Evolutionary conservation across 192 early-diverging fungal species (phyloP).

Genomic region (Linnemannia schmuckeri): DNA sequence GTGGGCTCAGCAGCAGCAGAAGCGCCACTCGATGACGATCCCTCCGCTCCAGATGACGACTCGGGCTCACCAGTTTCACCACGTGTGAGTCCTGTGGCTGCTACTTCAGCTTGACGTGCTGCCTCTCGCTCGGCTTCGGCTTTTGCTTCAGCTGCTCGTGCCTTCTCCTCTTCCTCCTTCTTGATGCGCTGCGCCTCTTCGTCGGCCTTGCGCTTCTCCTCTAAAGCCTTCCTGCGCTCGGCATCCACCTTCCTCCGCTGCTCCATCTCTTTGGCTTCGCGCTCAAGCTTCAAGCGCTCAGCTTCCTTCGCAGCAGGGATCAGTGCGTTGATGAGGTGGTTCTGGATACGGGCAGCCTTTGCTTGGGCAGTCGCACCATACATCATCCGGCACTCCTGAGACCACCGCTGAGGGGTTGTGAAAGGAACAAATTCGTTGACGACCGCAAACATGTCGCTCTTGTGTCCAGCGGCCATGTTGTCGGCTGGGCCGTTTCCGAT

Average conservation of each 20-base stretch:
- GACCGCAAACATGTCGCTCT: conserved; percentile 60
- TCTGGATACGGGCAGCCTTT: conserved; percentile 69
- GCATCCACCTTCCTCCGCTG: conserved; percentile 70
- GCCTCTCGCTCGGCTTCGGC: conserved; percentile 27
- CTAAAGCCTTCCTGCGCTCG: conserved; percentile 62
- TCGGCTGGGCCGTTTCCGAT: conserved; percentile 34
- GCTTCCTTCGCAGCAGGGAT: conserved; percentile 86
- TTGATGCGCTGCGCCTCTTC: conserved; percentile 60
- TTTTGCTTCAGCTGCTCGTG: conserved; percentile 23
- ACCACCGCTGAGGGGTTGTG: conserved; percentile 86
- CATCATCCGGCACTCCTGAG: conserved; percentile 87
- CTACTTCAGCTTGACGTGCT: conserved; percentile 49
- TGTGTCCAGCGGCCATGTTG: conserved; percentile 28
- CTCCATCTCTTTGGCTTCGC: conserved; percentile 66
- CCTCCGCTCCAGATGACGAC: conserved; percentile 23
- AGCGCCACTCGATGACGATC: conserved; percentile 6
- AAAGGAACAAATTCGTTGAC: conserved; percentile 79
- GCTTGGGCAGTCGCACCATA: conserved; percentile 73
- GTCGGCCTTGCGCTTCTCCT: conserved; percentile 50
- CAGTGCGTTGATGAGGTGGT: conserved; percentile 76
- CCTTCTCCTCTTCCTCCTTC: conserved; percentile 59
- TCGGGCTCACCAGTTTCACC: conserved; percentile 41
- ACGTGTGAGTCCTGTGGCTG: conserved; percentile 10
- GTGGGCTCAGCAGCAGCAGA: conserved; percentile 28
- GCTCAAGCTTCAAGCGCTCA: conserved; percentile 61